Evolutionary conservation across 2,329 filamentous ascomycete species (phyloP).

Genomic region (Drechmeria coniospora): DNA sequence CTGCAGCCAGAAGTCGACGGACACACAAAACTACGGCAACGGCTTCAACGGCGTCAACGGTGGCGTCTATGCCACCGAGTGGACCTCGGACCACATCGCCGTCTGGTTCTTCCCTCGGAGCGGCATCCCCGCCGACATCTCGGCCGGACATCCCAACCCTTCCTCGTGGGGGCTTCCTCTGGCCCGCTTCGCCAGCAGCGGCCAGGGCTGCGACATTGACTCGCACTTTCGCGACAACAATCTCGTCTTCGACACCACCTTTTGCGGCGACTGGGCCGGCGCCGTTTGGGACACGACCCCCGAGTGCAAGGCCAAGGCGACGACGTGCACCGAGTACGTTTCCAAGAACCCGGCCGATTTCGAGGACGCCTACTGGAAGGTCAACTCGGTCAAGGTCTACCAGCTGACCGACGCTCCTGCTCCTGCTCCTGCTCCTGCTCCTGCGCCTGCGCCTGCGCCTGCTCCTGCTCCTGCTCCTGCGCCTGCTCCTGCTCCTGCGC

Average conservation of each 20-base stretch:
- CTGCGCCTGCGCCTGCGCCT: too few species aligned
- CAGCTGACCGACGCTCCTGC: constrained; percentile 4
- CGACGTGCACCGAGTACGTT: constrained; percentile 59
- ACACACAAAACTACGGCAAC: constrained; percentile 44
- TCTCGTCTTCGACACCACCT: constrained; percentile 68
- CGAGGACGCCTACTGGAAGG: constrained; percentile 57
- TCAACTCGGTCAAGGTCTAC: constrained; percentile 58
- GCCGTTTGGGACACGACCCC: constrained; percentile 41
- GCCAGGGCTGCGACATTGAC: constrained; percentile 55
- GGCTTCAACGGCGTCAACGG: constrained; percentile 57
- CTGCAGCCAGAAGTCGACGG: constrained; percentile 38
- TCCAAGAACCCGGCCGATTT: constrained; percentile 55
- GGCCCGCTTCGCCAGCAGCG: constrained; percentile 52
- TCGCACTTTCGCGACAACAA: constrained; percentile 55
- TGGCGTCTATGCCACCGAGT: constrained; percentile 62
- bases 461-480: too few species aligned
- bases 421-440: too few species aligned
- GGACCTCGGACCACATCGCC: constrained; percentile 55
- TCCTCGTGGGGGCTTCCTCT: constrained; percentile 51
- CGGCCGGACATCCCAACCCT: constrained; percentile 45
- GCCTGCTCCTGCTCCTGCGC: too few species aligned
- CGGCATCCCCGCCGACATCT: constrained; percentile 48
- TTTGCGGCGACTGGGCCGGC: constrained; percentile 83
- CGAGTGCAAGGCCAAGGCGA: constrained; percentile 43
- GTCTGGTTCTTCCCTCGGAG: constrained; percentile 70